A percentile compares a stretch with the other conserved stretches of the same genome.
Conservation (phyloP, 2,329 filamentous ascomycete species). For the Eurotiales sp. region DNA sequence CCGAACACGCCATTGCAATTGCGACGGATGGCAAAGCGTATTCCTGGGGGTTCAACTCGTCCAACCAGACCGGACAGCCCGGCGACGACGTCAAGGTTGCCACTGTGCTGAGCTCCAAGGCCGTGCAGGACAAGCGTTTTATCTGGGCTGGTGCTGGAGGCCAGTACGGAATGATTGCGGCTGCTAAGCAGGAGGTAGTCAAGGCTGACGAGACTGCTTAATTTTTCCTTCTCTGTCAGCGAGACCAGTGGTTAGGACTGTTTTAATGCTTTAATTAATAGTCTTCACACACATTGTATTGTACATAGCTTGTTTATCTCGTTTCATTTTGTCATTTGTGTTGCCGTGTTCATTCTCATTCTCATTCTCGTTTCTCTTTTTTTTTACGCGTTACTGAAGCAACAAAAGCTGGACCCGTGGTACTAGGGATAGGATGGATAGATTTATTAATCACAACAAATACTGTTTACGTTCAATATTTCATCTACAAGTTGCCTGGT, state of each 20-base stretch:
- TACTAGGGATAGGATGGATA: no score
- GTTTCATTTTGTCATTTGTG: no score
- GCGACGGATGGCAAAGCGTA: slow-evolving; percentile 66
- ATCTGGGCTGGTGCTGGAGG: slow-evolving; percentile 81
- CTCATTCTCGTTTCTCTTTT: no score
- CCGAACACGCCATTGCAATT: slow-evolving; percentile 71
- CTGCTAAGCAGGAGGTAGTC: background rate
- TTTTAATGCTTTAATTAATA: background rate
- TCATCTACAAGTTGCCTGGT: no score
- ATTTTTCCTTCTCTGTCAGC: background rate
- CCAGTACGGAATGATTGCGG: slow-evolving; percentile 52
- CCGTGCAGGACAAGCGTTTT: slow-evolving; percentile 70
- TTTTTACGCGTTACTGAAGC: no score
- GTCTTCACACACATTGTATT: no score
- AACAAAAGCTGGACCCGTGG: no score
- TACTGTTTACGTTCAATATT: no score
- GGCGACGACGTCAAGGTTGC: slow-evolving; percentile 72
- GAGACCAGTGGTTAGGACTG: no score
- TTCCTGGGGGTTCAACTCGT: slow-evolving; percentile 76
- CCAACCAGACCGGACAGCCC: slow-evolving; percentile 76
- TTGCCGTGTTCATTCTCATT: no score
- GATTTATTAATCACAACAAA: no score
- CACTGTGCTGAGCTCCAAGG: slow-evolving; percentile 79
- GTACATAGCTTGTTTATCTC: no score
- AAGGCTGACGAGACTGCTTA: slow-evolving; percentile 1